Percentiles rank a stretch among this genome's conserved stretches.
Conservation (phyloP, 495 filamentous ascomycete genomes). For the Chlorociboria aeruginascens region DNA sequence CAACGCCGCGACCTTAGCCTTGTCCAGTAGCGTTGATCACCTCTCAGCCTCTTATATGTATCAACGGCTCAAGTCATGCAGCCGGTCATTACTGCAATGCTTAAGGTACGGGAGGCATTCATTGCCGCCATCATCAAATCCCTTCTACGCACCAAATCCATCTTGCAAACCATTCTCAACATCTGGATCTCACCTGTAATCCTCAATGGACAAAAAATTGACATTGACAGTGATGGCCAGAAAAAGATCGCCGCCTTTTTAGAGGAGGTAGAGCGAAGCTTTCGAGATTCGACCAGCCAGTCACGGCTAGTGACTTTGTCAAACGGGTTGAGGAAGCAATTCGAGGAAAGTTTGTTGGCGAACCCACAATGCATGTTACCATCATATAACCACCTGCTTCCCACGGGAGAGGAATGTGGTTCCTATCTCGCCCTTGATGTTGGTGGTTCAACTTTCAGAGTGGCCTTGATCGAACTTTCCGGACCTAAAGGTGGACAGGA, state of each 20-base stretch:
- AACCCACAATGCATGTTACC: constrained; percentile 43
- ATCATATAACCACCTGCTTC: constrained; percentile 60
- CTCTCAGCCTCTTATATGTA: constrained; percentile 21
- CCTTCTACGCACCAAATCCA: constrained; percentile 36
- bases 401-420: constrained; percentile 59
- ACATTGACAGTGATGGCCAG: neutral
- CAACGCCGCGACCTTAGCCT: constrained; percentile 10
- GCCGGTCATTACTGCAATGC: constrained; percentile 21
- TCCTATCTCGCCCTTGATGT: constrained; percentile 46
- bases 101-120: constrained; percentile 19
- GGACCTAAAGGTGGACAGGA: constrained; percentile 29
- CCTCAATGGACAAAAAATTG: constrained; percentile 24
- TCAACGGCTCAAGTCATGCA: constrained; percentile 18
- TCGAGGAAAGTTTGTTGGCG: constrained; percentile 29
- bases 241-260: constrained; percentile 18
- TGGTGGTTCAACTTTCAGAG: constrained; percentile 70
- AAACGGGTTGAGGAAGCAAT: constrained; percentile 32
- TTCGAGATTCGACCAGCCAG: constrained; percentile 26
- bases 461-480: constrained; percentile 60
- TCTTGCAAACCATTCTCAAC: constrained; percentile 37
- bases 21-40: constrained; percentile 9
- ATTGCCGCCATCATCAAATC: constrained; percentile 28
- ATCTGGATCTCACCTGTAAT: constrained; percentile 34
- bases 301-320: constrained; percentile 29
- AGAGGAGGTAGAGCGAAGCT: constrained; percentile 23